A percentile compares a stretch with the other conserved stretches of the same genome.
Conservation (phyloP, 2,329 filamentous ascomycete species). For the Mariannaea elegans region DNA sequence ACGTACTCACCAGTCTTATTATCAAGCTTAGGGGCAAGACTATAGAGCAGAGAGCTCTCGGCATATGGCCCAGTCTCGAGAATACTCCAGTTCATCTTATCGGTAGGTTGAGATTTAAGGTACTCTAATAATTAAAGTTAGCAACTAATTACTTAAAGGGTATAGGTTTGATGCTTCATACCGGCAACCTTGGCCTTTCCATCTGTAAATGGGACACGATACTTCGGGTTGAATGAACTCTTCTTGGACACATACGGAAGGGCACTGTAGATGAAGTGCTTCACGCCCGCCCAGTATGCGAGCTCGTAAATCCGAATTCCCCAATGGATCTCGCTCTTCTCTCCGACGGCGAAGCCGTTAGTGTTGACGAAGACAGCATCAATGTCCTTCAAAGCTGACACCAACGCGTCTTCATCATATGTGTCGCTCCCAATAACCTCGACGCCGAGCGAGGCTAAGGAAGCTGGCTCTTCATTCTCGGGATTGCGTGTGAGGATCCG, state of each 20-base stretch:
- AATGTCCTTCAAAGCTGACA: constrained; percentile 13
- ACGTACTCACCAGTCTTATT: neutral
- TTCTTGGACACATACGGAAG: constrained; percentile 21
- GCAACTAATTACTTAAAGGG: too few species aligned
- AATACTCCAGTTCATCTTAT: constrained; percentile 5
- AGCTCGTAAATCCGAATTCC: constrained; percentile 28
- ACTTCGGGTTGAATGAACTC: constrained; percentile 19
- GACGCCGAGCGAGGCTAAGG: neutral
- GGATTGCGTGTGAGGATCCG: neutral
- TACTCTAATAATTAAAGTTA: neutral
- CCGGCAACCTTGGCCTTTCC: constrained; percentile 5
- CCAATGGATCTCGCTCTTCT: constrained; percentile 27
- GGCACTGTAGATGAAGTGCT: constrained; percentile 22
- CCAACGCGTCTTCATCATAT: constrained; percentile 21
- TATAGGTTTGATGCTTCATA: too few species aligned
- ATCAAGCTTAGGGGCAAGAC: neutral
- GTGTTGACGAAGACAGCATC: constrained; percentile 23
- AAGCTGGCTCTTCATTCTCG: neutral
- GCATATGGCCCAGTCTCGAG: constrained; percentile 2
- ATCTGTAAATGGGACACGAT: constrained; percentile 3
- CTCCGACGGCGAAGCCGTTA: constrained; percentile 24
- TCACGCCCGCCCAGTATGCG: constrained; percentile 13
- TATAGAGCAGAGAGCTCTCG: neutral
- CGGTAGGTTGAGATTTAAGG: neutral
- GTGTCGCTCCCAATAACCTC: constrained; percentile 12